Evolutionary conservation across 305 asterid species (phyloP), one percentile per base, ranked within the genome.

Genomic region (Euphrasia arctica): DNA sequence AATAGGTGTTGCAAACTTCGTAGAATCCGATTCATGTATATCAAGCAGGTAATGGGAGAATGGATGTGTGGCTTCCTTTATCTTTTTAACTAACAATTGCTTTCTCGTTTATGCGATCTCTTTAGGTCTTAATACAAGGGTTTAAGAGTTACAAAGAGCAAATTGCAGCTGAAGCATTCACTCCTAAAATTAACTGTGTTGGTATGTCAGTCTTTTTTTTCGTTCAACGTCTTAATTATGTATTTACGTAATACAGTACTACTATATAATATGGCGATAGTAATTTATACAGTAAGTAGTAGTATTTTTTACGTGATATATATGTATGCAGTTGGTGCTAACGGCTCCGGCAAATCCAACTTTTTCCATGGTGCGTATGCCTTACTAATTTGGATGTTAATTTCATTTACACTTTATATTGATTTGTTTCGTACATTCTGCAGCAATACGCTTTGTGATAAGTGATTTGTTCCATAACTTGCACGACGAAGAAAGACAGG

Each of bases 311-410:
- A 56, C 73, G 41, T 74, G 47, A 9, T 60, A 47, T 25, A 25
- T 25, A 25, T 25, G 2, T 60, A 47, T 79, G 82, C 85, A 93
- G 99, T 93, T 78, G 99, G 99, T 67, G 99, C 99, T 62, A 93
- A 93, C 78, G 99, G 99, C 49, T 93, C 97, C 36, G 99, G 99
- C 61, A 93, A 93, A 77, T 93, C 97, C 39, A 93, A 93, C 77
- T 93, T 93, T 76, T 93, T 93, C 85, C 97, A 88, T 58, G 99
- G 99, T 93, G 74, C 45, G 75, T 29, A 18, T 18, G n/a, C n/a
- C n/a, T n/a, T n/a, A n/a, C n/a, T n/a, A 58, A 66, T 70, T 70
- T 64, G 43, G 71, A 47, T 10, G 18, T 10, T n/a, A n/a, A n/a
- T n/a, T n/a, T n/a, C n/a, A n/a, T 55, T 10, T 41, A 28, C 5